phyloP scores from a whole-genome alignment of 495 filamentous ascomycete species.

The Aspergillus ostianus region DNA sequence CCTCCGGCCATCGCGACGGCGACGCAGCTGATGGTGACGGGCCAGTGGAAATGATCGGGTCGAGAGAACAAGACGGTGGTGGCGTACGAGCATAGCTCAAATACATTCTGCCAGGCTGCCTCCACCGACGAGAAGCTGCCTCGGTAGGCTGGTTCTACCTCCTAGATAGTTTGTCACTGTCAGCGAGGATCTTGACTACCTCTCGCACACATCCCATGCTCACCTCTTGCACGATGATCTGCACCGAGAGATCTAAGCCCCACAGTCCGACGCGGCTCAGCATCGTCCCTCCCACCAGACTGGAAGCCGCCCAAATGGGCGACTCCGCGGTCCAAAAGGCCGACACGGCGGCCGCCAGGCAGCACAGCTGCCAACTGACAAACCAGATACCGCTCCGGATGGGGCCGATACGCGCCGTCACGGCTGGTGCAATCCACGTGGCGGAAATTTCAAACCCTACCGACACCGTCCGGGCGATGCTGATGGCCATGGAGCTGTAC shows the following conservation, averaged over 20 bases:
- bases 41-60: constrained; percentile 60
- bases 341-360: constrained; percentile 42
- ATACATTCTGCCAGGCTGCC: constrained; percentile 59
- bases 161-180: constrained; percentile 44
- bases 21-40: constrained; percentile 53
- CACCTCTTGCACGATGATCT: constrained; percentile 66
- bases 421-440: constrained; percentile 47
- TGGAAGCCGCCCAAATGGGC: constrained; percentile 35
- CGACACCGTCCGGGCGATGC: constrained; percentile 50
- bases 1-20: constrained; percentile 49
- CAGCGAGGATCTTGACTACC: neutral
- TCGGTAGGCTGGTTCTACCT: constrained; percentile 29
- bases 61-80: constrained; percentile 57
- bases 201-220: constrained; percentile 9
- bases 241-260: constrained; percentile 65
- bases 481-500: constrained; percentile 52
- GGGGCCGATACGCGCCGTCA: constrained; percentile 56
- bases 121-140: constrained; percentile 64
- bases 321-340: constrained; percentile 34
- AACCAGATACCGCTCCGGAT: constrained; percentile 63
- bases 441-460: constrained; percentile 50
- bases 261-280: constrained; percentile 64
- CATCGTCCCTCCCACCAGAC: constrained; percentile 50
- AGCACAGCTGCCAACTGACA: constrained; percentile 58
- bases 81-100: constrained; percentile 62